Conservation (phyloP, 2,329 filamentous ascomycete genomes). For the Rutstroemia sp. region DNA sequence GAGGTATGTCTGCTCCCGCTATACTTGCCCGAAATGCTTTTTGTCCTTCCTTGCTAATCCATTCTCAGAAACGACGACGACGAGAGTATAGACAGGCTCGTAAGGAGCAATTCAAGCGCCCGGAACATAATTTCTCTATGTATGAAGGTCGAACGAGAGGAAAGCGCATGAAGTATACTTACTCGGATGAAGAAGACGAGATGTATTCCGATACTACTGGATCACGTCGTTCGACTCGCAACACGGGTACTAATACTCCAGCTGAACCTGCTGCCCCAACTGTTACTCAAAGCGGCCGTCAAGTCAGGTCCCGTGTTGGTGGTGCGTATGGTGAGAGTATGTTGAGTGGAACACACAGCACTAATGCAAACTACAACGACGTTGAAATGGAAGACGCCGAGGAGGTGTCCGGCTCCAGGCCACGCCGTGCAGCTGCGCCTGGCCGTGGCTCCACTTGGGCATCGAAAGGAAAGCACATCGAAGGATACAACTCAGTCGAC, state of each 20-base stretch:
- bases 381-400: conserved; percentile 38
- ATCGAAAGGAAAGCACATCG: conserved; percentile 38
- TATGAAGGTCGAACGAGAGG: conserved; percentile 96
- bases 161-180: conserved; percentile 95
- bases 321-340: conserved; percentile 48
- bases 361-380: conserved; percentile 24
- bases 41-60: conserved; percentile 14
- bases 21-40: not conserved
- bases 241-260: conserved; percentile 67
- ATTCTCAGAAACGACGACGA: conserved; percentile 72
- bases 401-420: conserved; percentile 31
- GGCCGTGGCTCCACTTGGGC: conserved; percentile 22
- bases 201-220: conserved; percentile 59
- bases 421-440: conserved; percentile 31
- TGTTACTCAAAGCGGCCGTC: conserved; percentile 78
- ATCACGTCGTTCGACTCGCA: conserved; percentile 62
- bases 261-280: conserved; percentile 58
- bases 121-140: conserved; percentile 82
- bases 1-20: conserved; percentile 52
- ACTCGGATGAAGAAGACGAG: conserved; percentile 76
- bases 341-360: conserved; percentile 39
- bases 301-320: conserved; percentile 59
- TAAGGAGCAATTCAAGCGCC: conserved; percentile 68
- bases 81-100: conserved; percentile 84
- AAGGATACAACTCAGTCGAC: conserved; percentile 51